Conservation (phyloP, 106 monocot species). For the Phalaenopsis equestris region DNA sequence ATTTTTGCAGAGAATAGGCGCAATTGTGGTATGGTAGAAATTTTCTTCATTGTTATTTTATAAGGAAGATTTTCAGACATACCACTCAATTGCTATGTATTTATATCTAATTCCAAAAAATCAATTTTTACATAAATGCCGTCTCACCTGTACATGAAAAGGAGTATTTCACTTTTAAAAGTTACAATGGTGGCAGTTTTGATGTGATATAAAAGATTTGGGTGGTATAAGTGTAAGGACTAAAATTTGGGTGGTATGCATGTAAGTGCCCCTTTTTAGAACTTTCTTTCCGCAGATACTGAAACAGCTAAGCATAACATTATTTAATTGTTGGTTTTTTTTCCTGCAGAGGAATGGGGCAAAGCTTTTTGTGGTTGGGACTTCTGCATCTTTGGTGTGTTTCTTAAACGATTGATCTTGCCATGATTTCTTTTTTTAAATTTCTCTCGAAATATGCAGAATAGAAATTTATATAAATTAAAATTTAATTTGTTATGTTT, state of each 20-base stretch:
- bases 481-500: neutral
- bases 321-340: slow-evolving; percentile 7
- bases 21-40: slow-evolving; percentile 41
- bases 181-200: no score
- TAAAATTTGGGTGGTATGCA: no score
- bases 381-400: slow-evolving; percentile 64
- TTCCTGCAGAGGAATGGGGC: slow-evolving; percentile 57
- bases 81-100: no score
- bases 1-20: slow-evolving; percentile 66
- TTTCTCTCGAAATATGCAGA: neutral
- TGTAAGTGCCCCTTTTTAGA: neutral
- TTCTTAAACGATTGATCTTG: neutral
- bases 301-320: neutral
- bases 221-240: no score
- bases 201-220: no score
- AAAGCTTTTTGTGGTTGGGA: slow-evolving; percentile 75
- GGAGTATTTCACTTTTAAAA: no score
- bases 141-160: no score
- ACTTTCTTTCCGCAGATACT: neutral
- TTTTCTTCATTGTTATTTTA: neutral
- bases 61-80: no score
- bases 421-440: neutral
- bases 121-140: no score
- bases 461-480: neutral
- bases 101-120: no score